Evolutionary conservation across 495 filamentous ascomycete genomes (phyloP).

Genomic region (Trichoderma asperelloides): DNA sequence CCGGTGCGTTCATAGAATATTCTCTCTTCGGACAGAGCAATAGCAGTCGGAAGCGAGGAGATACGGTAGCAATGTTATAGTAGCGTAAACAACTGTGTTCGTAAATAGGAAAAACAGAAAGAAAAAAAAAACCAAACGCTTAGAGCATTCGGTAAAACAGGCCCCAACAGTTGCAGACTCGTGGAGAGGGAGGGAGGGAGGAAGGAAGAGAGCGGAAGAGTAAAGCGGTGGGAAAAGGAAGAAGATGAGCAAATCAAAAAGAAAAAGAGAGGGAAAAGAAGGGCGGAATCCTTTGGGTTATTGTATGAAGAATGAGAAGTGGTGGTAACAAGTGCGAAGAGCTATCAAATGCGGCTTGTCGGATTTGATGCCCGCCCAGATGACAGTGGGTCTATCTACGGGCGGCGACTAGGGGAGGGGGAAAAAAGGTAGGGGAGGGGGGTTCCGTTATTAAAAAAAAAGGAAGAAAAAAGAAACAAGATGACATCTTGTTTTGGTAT

Average conservation of each 20-base stretch:
- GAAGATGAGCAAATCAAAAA: not conserved
- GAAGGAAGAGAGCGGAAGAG: too few relatives aligned
- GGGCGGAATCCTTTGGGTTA: not conserved
- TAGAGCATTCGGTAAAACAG: too few relatives aligned
- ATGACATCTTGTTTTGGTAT: not conserved
- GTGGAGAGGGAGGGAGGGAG: too few relatives aligned
- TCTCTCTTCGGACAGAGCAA: too few relatives aligned
- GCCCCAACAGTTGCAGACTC: too few relatives aligned
- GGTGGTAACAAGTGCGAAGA: not conserved
- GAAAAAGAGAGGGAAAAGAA: not conserved
- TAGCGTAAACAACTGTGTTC: too few relatives aligned
- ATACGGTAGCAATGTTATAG: too few relatives aligned
- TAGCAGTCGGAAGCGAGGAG: not conserved
- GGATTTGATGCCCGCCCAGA: not conserved
- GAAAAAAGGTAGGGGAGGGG: not conserved
- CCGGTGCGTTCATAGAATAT: too few relatives aligned
- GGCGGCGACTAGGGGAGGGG: not conserved
- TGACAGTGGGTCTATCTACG: slow-evolving; percentile 1
- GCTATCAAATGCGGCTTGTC: not conserved
- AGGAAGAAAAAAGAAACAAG: not conserved
- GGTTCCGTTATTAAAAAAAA: not conserved
- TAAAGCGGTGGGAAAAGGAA: too few relatives aligned
- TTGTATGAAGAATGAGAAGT: not conserved
- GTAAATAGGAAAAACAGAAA: too few relatives aligned
- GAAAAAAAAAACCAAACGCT: too few relatives aligned